Evolutionary conservation across 257 asterid species (phyloP).

Genomic region (Solanum arcanum): DNA sequence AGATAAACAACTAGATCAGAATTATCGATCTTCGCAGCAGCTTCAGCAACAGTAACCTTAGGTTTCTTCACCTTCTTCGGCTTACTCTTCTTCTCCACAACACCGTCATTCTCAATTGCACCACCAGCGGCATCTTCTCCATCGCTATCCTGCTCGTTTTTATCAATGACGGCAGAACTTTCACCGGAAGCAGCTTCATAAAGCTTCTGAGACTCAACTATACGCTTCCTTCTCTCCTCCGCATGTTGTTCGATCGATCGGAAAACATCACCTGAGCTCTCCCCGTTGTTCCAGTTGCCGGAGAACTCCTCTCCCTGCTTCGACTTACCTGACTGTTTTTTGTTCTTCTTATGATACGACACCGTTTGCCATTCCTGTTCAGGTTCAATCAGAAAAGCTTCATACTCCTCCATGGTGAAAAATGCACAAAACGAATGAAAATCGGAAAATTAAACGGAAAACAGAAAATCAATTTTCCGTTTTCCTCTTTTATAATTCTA

Average conservation of each 20-base stretch:
- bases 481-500: background rate
- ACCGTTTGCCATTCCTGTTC: conserved; percentile 25
- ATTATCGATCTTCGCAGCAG: conserved; percentile 27
- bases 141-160: background rate
- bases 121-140: conserved; percentile 1
- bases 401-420: background rate
- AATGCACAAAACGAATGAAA: background rate
- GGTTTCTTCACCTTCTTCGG: conserved; percentile 28
- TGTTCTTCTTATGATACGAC: conserved; percentile 17
- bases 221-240: conserved; percentile 14
- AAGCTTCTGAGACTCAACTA: conserved; percentile 6
- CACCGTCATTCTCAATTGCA: conserved; percentile 9
- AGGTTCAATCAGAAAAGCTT: background rate
- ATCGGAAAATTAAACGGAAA: background rate
- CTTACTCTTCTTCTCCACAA: conserved; percentile 18
- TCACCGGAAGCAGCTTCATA: background rate
- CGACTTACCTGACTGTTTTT: background rate
- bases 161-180: background rate
- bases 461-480: background rate
- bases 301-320: background rate
- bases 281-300: background rate
- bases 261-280: conserved; percentile 6
- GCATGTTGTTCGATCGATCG: conserved; percentile 17
- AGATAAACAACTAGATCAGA: conserved; percentile 25
- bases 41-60: conserved; percentile 30